These are phyloP conservation scores for Beauveria sp. DNA, from an alignment of 2,329 filamentous ascomycete species.

Conservation along the genomic window DNA sequence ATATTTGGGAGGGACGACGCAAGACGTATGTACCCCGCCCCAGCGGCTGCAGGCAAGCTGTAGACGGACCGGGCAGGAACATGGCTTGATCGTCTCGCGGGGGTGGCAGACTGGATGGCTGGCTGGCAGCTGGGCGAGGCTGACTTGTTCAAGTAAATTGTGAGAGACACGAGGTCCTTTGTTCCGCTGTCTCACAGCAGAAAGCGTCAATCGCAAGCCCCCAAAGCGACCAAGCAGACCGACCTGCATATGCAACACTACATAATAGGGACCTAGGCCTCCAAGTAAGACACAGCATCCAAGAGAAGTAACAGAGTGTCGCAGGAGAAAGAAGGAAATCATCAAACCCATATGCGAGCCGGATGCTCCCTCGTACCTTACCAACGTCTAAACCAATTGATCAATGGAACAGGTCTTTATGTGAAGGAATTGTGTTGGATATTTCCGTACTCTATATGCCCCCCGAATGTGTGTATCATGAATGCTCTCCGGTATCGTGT, in stretches of 20 bases:
- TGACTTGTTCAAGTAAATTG: neutral
- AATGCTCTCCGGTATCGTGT: conserved; percentile 8
- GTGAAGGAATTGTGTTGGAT: conserved; percentile 7
- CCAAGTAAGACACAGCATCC: neutral
- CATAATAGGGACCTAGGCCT: neutral
- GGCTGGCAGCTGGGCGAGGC: neutral
- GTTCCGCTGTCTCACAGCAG: neutral
- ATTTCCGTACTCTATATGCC: conserved; percentile 10
- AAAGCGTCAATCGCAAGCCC: neutral
- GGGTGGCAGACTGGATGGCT: neutral
- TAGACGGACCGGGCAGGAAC: neutral
- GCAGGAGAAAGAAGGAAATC: neutral
- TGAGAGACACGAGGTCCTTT: neutral
- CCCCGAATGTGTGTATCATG: conserved; percentile 9
- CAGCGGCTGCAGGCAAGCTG: conserved; percentile 5
- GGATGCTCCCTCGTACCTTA: neutral
- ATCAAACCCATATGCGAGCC: neutral
- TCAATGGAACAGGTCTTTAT: conserved; percentile 9
- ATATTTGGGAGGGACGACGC: neutral
- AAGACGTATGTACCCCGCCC: neutral
- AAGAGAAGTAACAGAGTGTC: no score
- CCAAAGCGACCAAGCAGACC: neutral
- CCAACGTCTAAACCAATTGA: conserved; percentile 11
- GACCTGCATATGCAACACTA: neutral
- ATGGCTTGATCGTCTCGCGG: neutral